These are phyloP conservation scores for Corylus americana DNA, from an alignment of 306 rosid genomes.

Conservation along the genomic window DNA sequence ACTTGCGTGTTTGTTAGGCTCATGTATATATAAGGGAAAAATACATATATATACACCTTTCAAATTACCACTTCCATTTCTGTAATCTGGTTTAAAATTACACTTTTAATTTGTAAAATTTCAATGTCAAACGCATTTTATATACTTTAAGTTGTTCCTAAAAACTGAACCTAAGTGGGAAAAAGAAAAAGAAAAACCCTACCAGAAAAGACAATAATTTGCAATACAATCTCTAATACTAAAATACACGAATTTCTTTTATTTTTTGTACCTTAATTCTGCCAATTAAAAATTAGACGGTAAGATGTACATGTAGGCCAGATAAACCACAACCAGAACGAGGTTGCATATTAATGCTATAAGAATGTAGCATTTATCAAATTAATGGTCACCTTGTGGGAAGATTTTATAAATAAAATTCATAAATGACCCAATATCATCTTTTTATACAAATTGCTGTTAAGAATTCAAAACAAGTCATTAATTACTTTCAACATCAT, in stretches of 20 bases:
- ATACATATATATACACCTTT: no score
- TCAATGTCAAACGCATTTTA: no score
- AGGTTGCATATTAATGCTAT: neutral
- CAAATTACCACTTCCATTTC: no score
- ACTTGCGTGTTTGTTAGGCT: no score
- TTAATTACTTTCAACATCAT: slow-evolving; percentile 19
- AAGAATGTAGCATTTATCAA: slow-evolving; percentile 17
- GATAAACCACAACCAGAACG: neutral
- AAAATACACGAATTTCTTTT: slow-evolving; percentile 35
- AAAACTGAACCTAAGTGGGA: no score
- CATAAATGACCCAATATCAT: neutral
- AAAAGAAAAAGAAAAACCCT: no score
- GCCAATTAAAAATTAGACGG: slow-evolving; percentile 44
- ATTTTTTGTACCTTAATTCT: slow-evolving; percentile 27
- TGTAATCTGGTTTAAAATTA: no score
- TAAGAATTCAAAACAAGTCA: slow-evolving; percentile 31
- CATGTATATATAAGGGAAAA: no score
- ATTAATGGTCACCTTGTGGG: slow-evolving; percentile 24
- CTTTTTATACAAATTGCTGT: slow-evolving; percentile 15
- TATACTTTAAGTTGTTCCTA: no score
- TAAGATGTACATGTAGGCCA: slow-evolving; percentile 2
- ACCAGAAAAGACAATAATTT: neutral
- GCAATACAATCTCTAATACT: slow-evolving; percentile 25
- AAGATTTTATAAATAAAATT: neutral
- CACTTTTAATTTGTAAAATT: no score